These are phyloP conservation scores for Apiospora malaysiana DNA, from an alignment of 2,329 filamentous ascomycete species.

Conservation along the genomic window DNA sequence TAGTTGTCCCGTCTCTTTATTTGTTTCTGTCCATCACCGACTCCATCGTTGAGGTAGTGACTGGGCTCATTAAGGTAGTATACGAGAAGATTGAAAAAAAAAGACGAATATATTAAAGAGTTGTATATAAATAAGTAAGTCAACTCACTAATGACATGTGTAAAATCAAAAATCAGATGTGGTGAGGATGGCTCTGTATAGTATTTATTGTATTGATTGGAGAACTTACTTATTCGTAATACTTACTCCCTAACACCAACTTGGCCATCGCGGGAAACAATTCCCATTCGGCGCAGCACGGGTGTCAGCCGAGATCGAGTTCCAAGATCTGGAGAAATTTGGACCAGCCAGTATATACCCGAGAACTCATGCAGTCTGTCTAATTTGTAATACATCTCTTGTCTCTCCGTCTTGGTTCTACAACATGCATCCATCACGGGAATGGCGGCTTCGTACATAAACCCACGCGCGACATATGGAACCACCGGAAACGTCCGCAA, in stretches of 20 bases:
- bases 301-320: constrained; percentile 9
- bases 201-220: no score
- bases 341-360: neutral
- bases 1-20: neutral
- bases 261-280: no score
- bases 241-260: no score
- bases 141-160: no score
- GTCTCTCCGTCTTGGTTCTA: no score
- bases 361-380: neutral
- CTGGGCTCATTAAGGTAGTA: neutral
- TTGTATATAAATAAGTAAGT: no score
- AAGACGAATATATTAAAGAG: no score
- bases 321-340: neutral
- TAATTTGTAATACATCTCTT: no score
- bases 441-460: neutral
- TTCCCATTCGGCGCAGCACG: neutral
- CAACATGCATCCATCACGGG: neutral
- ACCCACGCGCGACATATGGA: neutral
- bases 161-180: no score
- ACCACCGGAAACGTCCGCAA: neutral
- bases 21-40: neutral
- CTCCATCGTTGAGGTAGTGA: neutral
- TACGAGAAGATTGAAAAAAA: no score
- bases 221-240: no score
- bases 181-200: no score